phyloP scores from a whole-genome alignment of 192 early-diverging fungal genomes.

The Spizellomyces sp. region DNA sequence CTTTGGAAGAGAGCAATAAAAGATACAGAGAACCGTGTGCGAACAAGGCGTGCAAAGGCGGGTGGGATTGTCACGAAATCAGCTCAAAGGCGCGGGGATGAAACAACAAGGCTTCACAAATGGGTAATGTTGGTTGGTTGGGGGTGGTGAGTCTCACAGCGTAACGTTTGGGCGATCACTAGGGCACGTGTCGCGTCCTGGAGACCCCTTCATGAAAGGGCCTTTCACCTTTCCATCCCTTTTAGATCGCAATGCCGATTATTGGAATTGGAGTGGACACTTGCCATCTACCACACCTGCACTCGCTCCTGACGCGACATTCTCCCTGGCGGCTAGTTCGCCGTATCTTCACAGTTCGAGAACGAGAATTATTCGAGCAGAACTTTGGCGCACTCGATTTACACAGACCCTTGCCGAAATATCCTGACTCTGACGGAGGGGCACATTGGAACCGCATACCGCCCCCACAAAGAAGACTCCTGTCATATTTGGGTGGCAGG shows the following conservation, averaged over 20 bases:
- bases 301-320: slow-evolving; percentile 48
- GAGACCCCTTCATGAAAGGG: too few relatives aligned
- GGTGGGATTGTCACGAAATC: too few relatives aligned
- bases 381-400: background rate
- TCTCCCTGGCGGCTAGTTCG: slow-evolving; percentile 56
- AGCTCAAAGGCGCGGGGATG: too few relatives aligned
- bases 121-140: too few relatives aligned
- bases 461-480: slow-evolving; percentile 1
- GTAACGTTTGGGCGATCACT: too few relatives aligned
- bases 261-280: slow-evolving; percentile 82
- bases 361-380: background rate
- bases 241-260: slow-evolving; percentile 42
- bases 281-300: slow-evolving; percentile 67
- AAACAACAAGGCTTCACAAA: too few relatives aligned
- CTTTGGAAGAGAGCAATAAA: too few relatives aligned
- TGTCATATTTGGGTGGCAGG: slow-evolving; percentile 15
- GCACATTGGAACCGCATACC: background rate
- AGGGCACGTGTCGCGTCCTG: too few relatives aligned
- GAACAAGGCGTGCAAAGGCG: too few relatives aligned
- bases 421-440: background rate
- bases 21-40: too few relatives aligned
- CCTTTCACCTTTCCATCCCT: too few relatives aligned
- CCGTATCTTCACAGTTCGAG: slow-evolving; percentile 45
- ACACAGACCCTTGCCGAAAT: background rate
- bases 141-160: too few relatives aligned